phyloP scores from a whole-genome alignment of 305 asterid species.

The Salvia sclarea region DNA sequence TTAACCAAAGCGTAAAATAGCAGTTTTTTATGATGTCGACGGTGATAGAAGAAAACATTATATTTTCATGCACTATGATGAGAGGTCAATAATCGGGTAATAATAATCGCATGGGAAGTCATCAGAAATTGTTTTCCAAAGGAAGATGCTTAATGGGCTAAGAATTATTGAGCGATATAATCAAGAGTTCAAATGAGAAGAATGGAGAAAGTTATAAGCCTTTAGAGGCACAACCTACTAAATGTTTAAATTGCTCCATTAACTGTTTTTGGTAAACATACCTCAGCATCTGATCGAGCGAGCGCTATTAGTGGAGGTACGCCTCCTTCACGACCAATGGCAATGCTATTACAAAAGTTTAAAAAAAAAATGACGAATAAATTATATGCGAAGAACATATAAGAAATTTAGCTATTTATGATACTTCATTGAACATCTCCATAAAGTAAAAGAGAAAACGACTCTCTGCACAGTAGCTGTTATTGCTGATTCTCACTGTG shows the following conservation, averaged over 20 bases:
- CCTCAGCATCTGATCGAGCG: slow-evolving; percentile 79
- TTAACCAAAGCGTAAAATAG: neutral
- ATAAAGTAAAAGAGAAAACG: neutral
- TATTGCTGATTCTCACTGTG: too few relatives aligned
- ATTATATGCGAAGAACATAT: neutral
- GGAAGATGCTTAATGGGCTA: neutral
- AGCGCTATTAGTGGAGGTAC: slow-evolving; percentile 78
- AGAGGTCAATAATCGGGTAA: neutral
- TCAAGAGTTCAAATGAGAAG: too few relatives aligned
- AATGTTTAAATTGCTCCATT: neutral
- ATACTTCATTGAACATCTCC: slow-evolving; percentile 2
- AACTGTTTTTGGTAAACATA: slow-evolving; percentile 27
- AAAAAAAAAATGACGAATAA: slow-evolving; percentile 5
- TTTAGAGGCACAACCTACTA: too few relatives aligned
- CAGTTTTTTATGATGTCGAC: neutral
- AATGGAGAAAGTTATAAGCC: too few relatives aligned
- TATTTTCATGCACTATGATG: neutral
- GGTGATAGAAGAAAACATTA: slow-evolving; percentile 17
- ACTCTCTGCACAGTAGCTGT: neutral
- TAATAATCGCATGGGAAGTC: neutral
- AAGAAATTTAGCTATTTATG: neutral
- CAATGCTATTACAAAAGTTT: slow-evolving; percentile 55
- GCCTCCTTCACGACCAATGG: slow-evolving; percentile 93
- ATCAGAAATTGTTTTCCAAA: neutral
- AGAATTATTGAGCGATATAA: neutral